A percentile compares a stretch with the other conserved stretches of the same genome.
These are phyloP conservation scores for Thermothelomyces thermophilus DNA, from an alignment of 2,329 filamentous ascomycete genomes.

Conservation along the genomic window DNA sequence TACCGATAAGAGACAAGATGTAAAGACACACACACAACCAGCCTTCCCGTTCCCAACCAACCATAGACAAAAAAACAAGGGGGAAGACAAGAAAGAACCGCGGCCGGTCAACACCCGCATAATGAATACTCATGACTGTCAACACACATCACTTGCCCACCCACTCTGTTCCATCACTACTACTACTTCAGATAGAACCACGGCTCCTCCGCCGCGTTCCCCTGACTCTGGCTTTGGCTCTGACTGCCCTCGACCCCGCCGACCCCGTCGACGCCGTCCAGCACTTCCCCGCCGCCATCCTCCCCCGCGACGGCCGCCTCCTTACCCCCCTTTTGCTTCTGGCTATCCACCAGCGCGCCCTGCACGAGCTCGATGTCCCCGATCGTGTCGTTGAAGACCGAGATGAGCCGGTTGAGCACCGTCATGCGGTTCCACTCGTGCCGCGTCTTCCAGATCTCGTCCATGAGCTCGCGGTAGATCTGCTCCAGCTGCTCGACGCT, in stretches of 20 bases:
- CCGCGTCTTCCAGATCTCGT: constrained; percentile 73
- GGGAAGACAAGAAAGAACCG: neutral
- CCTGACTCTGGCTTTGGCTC: constrained; percentile 11
- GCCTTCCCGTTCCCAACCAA: neutral
- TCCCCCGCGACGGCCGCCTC: constrained; percentile 1
- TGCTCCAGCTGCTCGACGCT: constrained; percentile 94
- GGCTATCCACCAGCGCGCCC: constrained; percentile 23
- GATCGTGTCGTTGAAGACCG: constrained; percentile 65
- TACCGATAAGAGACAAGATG: no score
- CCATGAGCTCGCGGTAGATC: constrained; percentile 85
- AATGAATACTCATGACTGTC: neutral
- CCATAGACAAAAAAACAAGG: no score
- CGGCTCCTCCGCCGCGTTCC: constrained; percentile 6
- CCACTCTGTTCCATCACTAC: neutral
- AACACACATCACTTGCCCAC: neutral
- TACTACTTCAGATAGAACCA: constrained; percentile 17
- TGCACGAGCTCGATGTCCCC: constrained; percentile 26
- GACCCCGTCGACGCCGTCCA: constrained; percentile 14
- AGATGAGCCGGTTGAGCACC: constrained; percentile 51
- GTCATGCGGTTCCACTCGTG: constrained; percentile 76
- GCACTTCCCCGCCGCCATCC: constrained; percentile 2
- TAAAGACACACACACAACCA: constrained; percentile 7
- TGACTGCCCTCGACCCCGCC: neutral
- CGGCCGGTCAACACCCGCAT: neutral
- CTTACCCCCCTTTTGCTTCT: constrained; percentile 7